phyloP scores from a whole-genome alignment of 2,329 filamentous ascomycete species.

The Leptographium galeiforme region DNA sequence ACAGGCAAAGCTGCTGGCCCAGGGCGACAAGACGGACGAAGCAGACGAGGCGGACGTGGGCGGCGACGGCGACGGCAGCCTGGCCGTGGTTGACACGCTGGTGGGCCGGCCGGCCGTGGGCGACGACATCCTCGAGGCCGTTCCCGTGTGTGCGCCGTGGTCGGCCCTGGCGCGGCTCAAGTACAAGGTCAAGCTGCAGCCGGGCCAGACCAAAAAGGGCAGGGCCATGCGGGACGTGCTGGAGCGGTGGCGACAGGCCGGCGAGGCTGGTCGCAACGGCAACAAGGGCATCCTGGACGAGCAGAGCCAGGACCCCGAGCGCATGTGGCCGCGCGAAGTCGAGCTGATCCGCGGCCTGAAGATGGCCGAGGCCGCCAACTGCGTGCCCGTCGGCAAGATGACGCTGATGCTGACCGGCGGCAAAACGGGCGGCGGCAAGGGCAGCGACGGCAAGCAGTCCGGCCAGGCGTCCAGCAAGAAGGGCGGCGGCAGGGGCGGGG shows the following conservation, averaged over 20 bases:
- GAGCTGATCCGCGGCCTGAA: slow-evolving; percentile 73
- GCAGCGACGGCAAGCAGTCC: neutral
- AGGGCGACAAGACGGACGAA: slow-evolving; percentile 43
- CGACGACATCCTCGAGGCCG: slow-evolving; percentile 63
- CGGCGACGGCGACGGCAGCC: slow-evolving; percentile 35
- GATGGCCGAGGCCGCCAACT: slow-evolving; percentile 68
- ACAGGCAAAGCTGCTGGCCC: slow-evolving; percentile 42
- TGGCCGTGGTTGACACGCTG: slow-evolving; percentile 49
- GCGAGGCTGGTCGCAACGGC: slow-evolving; percentile 44
- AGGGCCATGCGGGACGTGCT: slow-evolving; percentile 87
- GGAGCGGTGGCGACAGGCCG: slow-evolving; percentile 52
- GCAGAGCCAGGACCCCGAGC: slow-evolving; percentile 48
- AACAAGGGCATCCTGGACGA: slow-evolving; percentile 39
- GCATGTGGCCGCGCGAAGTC: slow-evolving; percentile 75
- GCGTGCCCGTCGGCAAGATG: slow-evolving; percentile 67
- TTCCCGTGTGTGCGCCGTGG: slow-evolving; percentile 54
- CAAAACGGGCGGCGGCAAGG: slow-evolving; percentile 20
- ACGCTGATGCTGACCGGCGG: slow-evolving; percentile 58
- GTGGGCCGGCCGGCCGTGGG: slow-evolving; percentile 66
- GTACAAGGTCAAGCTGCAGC: slow-evolving; percentile 92
- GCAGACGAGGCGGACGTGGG: slow-evolving; percentile 44
- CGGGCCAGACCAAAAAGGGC: slow-evolving; percentile 79
- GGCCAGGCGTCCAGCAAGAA: slow-evolving; percentile 21
- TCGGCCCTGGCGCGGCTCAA: slow-evolving; percentile 56
- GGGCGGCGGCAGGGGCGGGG: slow-evolving; percentile 5